Evolutionary conservation across 1,139 yeast species (phyloP), one percentile per base, ranked within the genome.

Genomic region (Suhomyces anneliseae): DNA sequence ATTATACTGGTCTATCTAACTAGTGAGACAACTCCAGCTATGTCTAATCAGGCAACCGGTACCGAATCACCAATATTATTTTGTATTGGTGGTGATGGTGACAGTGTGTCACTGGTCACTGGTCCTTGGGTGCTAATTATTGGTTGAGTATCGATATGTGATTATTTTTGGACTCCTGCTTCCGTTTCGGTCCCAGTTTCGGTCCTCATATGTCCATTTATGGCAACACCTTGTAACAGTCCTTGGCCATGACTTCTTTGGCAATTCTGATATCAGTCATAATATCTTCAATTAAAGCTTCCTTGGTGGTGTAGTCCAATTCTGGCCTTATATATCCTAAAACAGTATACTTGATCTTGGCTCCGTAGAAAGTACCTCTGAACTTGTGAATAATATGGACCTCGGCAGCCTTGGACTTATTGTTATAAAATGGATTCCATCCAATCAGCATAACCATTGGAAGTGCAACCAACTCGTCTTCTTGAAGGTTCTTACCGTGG

Each of bases 371-470:
- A 50, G 79, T 76, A 6, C 70, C 61, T 1, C 63, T 55, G 60
- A 92, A 93, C 47, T 83, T 70, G 66, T 90, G 95, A 45, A 95
- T 78, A 11, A 95, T 80, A 65, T 95, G 97, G 38, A 93, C 76
- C 59, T 95, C 99, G 8, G 88, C 93, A 0, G 96, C 85, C 65
- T 86, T 86, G 52, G 79, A 78, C 52, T 81, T 78, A 66, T 93
- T 92, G 32, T 85, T 79, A 67, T 85, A 95, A 65, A 86, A 93
- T 14, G 99, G 99, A 62, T 93, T 95, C 89, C 90, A 90, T 1
- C 99, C 99, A 27, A 95, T 79, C 15, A 96, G 89, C 89, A 92
- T 86, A 19, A 92, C 98, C 86, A 90, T 90, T 0, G 97, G 97
- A 29, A 83, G 72, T 1, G 75, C 76, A 11, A 66, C 67, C 41